These are phyloP conservation scores for Pythium diclinum DNA, from an alignment of 352 stramenopile genomes.

Conservation along the genomic window DNA sequence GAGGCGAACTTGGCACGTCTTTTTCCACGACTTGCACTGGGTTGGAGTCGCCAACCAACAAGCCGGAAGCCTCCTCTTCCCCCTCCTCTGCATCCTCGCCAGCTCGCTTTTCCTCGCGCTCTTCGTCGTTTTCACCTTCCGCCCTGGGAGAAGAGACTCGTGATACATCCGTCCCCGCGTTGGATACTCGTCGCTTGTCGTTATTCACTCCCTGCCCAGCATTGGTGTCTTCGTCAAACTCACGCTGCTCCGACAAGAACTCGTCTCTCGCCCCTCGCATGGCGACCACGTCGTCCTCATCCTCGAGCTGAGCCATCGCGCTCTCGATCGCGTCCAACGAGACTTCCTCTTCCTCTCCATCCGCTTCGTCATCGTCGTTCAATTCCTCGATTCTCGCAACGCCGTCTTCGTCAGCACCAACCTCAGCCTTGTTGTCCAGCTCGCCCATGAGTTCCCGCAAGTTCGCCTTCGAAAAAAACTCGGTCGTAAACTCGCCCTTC, in stretches of 20 bases:
- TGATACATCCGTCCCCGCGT: slow-evolving; percentile 8
- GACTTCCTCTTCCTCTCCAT: slow-evolving; percentile 44
- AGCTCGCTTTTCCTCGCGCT: neutral
- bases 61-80: neutral
- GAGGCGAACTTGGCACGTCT: neutral
- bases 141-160: slow-evolving; percentile 10
- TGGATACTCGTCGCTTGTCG: slow-evolving; percentile 21
- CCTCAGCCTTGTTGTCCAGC: slow-evolving; percentile 27
- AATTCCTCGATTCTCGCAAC: slow-evolving; percentile 34
- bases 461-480: slow-evolving; percentile 84
- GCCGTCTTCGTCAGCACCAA: slow-evolving; percentile 26
- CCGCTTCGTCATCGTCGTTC: slow-evolving; percentile 24
- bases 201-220: neutral
- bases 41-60: neutral
- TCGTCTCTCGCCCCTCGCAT: slow-evolving; percentile 81
- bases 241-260: slow-evolving; percentile 47
- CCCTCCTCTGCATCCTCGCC: neutral
- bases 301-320: slow-evolving; percentile 94
- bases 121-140: neutral
- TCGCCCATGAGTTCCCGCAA: slow-evolving; percentile 89
- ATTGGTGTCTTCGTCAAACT: slow-evolving; percentile 58
- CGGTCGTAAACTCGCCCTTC: slow-evolving; percentile 67
- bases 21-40: neutral
- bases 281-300: slow-evolving; percentile 71
- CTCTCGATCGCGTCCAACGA: slow-evolving; percentile 82